phyloP scores from a whole-genome alignment of 1,284 basidiomycete species.

The Pyrrhoderma noxium region DNA sequence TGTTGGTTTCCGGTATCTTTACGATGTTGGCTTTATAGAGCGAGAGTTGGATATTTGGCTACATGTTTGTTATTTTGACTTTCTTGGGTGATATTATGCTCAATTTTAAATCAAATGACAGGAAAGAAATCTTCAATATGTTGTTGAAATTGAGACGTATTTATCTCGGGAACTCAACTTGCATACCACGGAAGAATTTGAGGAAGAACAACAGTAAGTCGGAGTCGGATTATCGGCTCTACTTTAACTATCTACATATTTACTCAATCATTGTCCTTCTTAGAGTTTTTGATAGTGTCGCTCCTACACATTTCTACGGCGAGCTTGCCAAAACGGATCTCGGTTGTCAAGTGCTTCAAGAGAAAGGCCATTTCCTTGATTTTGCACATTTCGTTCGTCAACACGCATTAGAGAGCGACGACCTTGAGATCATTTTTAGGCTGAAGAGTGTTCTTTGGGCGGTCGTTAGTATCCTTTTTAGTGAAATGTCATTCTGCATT shows the following conservation, averaged over 20 bases:
- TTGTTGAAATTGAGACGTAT: constrained; percentile 82
- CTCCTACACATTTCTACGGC: constrained; percentile 95
- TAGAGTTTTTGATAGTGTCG: constrained; percentile 78
- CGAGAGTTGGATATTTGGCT: constrained; percentile 96
- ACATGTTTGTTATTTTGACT: constrained; percentile 46
- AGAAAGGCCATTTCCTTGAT: constrained; percentile 87
- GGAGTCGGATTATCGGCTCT: too few relatives aligned
- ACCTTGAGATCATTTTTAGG: constrained; percentile 78
- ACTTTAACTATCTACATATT: constrained; percentile 21
- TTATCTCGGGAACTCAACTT: constrained; percentile 69
- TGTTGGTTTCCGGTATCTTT: constrained; percentile 87
- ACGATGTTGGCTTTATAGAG: constrained; percentile 88
- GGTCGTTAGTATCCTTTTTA: constrained; percentile 53
- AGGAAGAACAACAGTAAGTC: constrained; percentile 40
- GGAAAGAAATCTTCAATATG: constrained; percentile 85
- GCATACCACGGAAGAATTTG: constrained; percentile 52
- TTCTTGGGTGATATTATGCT: not conserved
- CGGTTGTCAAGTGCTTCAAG: constrained; percentile 83
- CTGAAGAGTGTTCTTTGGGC: constrained; percentile 97
- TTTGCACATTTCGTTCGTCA: constrained; percentile 87
- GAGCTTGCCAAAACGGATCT: constrained; percentile 95
- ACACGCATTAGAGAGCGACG: constrained; percentile 80
- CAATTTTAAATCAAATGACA: constrained; percentile 26
- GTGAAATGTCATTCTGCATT: too few relatives aligned
- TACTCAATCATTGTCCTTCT: constrained; percentile 4